Evolutionary conservation across 2,329 filamentous ascomycete genomes (phyloP).

Genomic region (Cadophora sp.): DNA sequence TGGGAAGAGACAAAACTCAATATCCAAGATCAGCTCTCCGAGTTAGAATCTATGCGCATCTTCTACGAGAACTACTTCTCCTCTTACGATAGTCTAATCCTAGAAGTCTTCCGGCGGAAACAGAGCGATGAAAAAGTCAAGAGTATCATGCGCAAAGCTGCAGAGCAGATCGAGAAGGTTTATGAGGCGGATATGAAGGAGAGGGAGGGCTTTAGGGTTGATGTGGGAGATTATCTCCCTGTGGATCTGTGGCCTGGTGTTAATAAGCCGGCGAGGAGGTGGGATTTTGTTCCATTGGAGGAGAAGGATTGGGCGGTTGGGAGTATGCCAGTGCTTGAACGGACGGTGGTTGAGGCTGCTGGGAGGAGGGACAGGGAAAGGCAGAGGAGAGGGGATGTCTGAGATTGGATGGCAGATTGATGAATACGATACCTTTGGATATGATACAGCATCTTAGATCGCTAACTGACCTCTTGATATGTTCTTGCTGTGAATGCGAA

Average conservation of each 20-base stretch:
- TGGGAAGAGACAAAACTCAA: conserved; percentile 79
- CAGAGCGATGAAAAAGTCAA: conserved; percentile 76
- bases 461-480: no score
- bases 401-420: not conserved
- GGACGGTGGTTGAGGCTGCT: conserved; percentile 39
- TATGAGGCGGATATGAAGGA: conserved; percentile 75
- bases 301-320: conserved; percentile 27
- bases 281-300: conserved; percentile 38
- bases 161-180: conserved; percentile 76
- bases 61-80: conserved; percentile 88
- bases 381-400: conserved; percentile 10
- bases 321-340: conserved; percentile 37
- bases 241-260: conserved; percentile 87
- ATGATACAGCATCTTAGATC: no score
- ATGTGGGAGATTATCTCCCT: conserved; percentile 86
- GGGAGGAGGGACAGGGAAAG: conserved; percentile 39
- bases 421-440: no score
- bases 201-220: conserved; percentile 78
- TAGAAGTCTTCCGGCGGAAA: conserved; percentile 81
- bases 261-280: conserved; percentile 51
- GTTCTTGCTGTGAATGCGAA: no score
- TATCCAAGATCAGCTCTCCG: conserved; percentile 72
- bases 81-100: conserved; percentile 83
- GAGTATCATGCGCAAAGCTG: conserved; percentile 77
- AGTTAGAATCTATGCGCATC: conserved; percentile 78